A percentile compares a stretch with the other conserved stretches of the same genome.
Conservation (phyloP, 345 rosid species). For the Moricandia moricandioides region DNA sequence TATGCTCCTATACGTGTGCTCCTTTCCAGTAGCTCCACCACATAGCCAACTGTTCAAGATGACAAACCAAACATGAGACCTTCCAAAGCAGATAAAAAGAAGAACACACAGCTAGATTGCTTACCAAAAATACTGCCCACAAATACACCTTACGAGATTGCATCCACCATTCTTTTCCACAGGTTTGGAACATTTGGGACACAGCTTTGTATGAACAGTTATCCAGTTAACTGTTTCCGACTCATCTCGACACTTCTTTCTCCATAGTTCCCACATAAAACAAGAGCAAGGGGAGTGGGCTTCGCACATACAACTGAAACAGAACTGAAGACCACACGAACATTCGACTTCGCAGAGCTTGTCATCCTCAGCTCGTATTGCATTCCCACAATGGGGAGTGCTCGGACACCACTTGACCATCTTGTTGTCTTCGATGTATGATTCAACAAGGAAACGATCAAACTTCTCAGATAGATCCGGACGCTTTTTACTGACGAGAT, state of each 20-base stretch:
- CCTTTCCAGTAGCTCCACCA: conserved; percentile 61
- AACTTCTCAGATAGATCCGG: conserved; percentile 82
- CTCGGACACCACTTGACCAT: conserved; percentile 99
- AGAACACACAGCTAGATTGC: not conserved
- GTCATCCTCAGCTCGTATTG: conserved; percentile 79
- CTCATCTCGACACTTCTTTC: conserved; percentile 61
- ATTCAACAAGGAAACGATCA: conserved; percentile 89
- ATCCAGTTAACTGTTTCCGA: conserved; percentile 60
- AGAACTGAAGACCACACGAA: conserved; percentile 83
- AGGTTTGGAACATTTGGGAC: conserved; percentile 58
- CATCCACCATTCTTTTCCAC: conserved; percentile 71
- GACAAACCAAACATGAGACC: conserved; percentile 17
- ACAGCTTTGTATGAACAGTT: conserved; percentile 55
- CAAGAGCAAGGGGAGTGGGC: conserved; percentile 97
- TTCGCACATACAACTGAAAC: conserved; percentile 78
- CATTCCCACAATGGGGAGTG: conserved; percentile 89
- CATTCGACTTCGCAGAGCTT: conserved; percentile 87
- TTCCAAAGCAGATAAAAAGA: not conserved
- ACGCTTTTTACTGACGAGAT: conserved; percentile 66
- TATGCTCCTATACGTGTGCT: conserved; percentile 42
- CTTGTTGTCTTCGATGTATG: conserved; percentile 92
- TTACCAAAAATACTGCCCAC: conserved; percentile 66
- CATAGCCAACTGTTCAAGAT: conserved; percentile 58
- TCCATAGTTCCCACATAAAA: conserved; percentile 94
- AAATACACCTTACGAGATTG: conserved; percentile 58